Conservation (phyloP, 495 filamentous ascomycete genomes). For the Delitschia confertaspora region DNA sequence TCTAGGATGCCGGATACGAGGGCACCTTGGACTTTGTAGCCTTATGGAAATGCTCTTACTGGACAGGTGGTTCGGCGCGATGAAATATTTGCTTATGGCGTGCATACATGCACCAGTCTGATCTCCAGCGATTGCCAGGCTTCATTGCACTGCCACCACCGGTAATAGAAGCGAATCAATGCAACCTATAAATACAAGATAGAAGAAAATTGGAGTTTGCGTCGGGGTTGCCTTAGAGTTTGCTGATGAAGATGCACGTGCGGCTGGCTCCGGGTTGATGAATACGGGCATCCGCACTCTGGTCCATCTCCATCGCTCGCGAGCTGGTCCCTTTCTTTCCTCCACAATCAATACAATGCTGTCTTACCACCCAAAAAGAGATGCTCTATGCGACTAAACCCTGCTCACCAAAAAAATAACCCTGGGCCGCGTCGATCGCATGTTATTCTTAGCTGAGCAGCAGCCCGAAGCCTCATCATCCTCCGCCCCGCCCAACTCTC, state of each 20-base stretch:
- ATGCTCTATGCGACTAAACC: conserved; percentile 4
- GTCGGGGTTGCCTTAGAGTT: background rate
- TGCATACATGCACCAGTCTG: conserved; percentile 1
- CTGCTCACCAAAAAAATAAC: no score
- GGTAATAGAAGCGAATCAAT: conserved; percentile 10
- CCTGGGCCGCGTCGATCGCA: conserved; percentile 13
- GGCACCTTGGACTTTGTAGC: no score
- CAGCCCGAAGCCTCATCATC: no score
- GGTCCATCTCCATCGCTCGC: conserved; percentile 2
- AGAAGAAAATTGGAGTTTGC: conserved; percentile 17
- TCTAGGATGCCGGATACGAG: no score
- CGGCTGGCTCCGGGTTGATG: conserved; percentile 18
- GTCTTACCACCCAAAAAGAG: conserved; percentile 16
- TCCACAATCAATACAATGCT: conserved; percentile 7
- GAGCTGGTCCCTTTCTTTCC: conserved; percentile 7
- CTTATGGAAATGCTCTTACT: no score
- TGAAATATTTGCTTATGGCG: background rate
- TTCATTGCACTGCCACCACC: conserved; percentile 25
- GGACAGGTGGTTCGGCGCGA: no score
- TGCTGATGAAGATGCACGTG: conserved; percentile 18
- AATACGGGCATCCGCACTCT: no score
- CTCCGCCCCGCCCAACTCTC: conserved; percentile 7
- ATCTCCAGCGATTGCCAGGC: background rate
- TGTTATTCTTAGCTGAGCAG: conserved; percentile 26
- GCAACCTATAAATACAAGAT: conserved; percentile 5